phyloP scores from a whole-genome alignment of 495 filamentous ascomycete genomes.

The Tetracladium setigerum region DNA sequence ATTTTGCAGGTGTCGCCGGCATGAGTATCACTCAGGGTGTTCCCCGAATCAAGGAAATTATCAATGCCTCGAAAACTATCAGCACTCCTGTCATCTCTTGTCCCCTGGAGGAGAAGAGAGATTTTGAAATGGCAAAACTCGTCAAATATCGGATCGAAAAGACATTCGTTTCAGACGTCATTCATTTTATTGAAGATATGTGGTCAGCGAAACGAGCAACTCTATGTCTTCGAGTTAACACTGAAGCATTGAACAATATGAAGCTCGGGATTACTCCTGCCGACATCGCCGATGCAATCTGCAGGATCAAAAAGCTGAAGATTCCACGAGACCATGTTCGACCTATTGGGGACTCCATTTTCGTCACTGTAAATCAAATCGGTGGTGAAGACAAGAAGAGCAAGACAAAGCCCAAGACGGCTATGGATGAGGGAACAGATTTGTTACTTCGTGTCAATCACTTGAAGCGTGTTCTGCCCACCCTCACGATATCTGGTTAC shows the following conservation, averaged over 20 bases:
- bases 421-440: constrained; percentile 49
- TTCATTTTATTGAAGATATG: constrained; percentile 70
- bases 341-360: constrained; percentile 37
- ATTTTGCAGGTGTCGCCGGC: constrained; percentile 98
- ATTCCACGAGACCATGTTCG: constrained; percentile 45
- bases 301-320: constrained; percentile 72
- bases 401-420: constrained; percentile 17
- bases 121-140: constrained; percentile 68
- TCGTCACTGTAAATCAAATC: constrained; percentile 38
- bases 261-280: constrained; percentile 63
- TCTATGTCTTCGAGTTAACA: constrained; percentile 70
- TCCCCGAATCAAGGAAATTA: constrained; percentile 99
- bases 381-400: constrained; percentile 6
- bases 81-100: constrained; percentile 92
- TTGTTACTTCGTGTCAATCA: constrained; percentile 75
- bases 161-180: constrained; percentile 66
- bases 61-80: constrained; percentile 89
- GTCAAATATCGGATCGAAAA: constrained; percentile 92
- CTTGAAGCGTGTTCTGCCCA: constrained; percentile 72
- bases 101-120: constrained; percentile 59
- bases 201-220: constrained; percentile 71
- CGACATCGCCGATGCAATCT: constrained; percentile 67
- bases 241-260: constrained; percentile 64
- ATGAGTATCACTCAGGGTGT: constrained; percentile 99
- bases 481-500: constrained; percentile 78